These are phyloP conservation scores for Anastatica hierochuntica DNA, from an alignment of 345 rosid genomes.

Conservation along the genomic window DNA sequence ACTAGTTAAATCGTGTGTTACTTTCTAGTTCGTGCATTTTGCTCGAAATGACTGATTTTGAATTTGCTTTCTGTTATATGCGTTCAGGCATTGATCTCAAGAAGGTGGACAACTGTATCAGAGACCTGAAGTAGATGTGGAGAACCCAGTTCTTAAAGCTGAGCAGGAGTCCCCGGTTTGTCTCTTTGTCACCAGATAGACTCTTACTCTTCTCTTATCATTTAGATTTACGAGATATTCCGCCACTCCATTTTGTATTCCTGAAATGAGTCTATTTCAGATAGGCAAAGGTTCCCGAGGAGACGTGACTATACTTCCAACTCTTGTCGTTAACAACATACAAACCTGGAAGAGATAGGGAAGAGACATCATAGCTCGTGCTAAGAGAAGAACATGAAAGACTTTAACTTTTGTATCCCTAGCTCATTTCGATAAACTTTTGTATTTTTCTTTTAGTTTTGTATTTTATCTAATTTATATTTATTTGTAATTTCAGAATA, in stretches of 20 bases:
- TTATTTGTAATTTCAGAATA: too few species aligned
- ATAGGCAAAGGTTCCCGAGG: slow-evolving; percentile 91
- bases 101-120: slow-evolving; percentile 67
- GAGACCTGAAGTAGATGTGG: slow-evolving; percentile 62
- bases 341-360: too few species aligned
- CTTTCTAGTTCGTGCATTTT: too few species aligned
- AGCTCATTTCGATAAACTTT: too few species aligned
- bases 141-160: slow-evolving; percentile 63
- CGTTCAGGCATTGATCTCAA: slow-evolving; percentile 55
- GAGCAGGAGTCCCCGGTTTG: slow-evolving; percentile 84
- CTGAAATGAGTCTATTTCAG: slow-evolving; percentile 32
- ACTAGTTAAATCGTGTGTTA: too few species aligned
- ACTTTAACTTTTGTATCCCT: too few species aligned
- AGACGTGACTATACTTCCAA: slow-evolving; percentile 92
- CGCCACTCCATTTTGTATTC: background rate
- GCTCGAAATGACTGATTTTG: too few species aligned
- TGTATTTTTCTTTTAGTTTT: too few species aligned
- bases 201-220: background rate
- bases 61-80: slow-evolving; percentile 7
- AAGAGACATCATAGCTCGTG: too few species aligned
- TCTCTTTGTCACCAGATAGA: background rate
- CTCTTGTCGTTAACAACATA: slow-evolving; percentile 82
- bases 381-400: too few species aligned
- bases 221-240: background rate
- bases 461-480: too few species aligned